These are phyloP conservation scores for Phytophthora kernoviae DNA, from an alignment of 352 stramenopile species.

Conservation along the genomic window DNA sequence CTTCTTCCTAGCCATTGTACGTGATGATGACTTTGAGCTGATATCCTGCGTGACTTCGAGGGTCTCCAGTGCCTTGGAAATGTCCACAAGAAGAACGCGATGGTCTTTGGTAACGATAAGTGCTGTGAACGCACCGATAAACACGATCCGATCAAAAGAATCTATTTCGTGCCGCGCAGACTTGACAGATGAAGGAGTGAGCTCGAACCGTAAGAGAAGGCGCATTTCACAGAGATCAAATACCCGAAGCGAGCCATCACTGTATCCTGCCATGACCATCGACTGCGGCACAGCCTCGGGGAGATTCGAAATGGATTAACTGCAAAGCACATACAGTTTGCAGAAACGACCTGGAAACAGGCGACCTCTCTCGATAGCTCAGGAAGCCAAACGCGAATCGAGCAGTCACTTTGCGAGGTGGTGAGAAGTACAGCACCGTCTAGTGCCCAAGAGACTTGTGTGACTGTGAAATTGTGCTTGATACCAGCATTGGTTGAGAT, in stretches of 20 bases:
- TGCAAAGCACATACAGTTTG: slow-evolving; percentile 42
- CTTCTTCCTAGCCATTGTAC: slow-evolving; percentile 5
- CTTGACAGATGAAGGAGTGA: slow-evolving; percentile 24
- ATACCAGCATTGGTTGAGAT: neutral
- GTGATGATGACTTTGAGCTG: slow-evolving; percentile 8
- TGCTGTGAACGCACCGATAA: slow-evolving; percentile 34
- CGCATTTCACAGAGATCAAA: slow-evolving; percentile 55
- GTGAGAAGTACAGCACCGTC: slow-evolving; percentile 44
- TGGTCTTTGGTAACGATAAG: slow-evolving; percentile 36
- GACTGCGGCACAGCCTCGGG: slow-evolving; percentile 15
- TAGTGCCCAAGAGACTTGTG: slow-evolving; percentile 29
- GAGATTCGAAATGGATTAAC: slow-evolving; percentile 32
- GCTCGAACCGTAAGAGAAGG: slow-evolving; percentile 44
- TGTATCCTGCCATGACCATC: slow-evolving; percentile 49
- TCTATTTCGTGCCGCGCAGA: neutral
- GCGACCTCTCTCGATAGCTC: slow-evolving; percentile 44
- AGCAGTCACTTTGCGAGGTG: slow-evolving; percentile 14
- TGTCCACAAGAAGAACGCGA: slow-evolving; percentile 42
- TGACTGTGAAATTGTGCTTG: slow-evolving; percentile 1
- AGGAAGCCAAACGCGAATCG: slow-evolving; percentile 52
- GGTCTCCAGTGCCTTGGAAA: slow-evolving; percentile 27
- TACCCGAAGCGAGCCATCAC: slow-evolving; percentile 51
- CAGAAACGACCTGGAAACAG: slow-evolving; percentile 34
- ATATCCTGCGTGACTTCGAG: slow-evolving; percentile 2
- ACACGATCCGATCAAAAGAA: slow-evolving; percentile 38